Conservation (phyloP, 441 rosid species). For the Sinapis alba region DNA sequence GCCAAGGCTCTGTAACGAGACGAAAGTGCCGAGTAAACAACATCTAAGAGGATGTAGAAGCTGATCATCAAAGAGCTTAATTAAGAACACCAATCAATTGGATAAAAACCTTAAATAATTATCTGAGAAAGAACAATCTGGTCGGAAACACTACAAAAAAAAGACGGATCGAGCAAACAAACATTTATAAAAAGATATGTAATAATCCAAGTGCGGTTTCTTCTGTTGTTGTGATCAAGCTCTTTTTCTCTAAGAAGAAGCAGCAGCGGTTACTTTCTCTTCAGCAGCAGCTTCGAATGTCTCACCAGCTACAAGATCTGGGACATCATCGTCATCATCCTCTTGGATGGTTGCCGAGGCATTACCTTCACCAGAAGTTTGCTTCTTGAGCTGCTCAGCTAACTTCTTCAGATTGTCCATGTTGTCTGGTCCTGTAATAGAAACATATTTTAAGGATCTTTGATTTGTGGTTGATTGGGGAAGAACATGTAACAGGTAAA, state of each 20-base stretch:
- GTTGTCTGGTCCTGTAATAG: constrained; percentile 71
- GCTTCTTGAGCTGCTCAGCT: constrained; percentile 95
- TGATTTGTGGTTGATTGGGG: background rate
- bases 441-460: background rate
- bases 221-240: background rate
- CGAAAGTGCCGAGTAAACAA: background rate
- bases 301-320: constrained; percentile 86
- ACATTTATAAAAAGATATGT: background rate
- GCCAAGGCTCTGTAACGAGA: no score
- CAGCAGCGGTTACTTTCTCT: background rate
- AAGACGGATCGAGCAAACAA: background rate
- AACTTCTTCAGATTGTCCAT: constrained; percentile 89
- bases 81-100: background rate
- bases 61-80: background rate
- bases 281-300: constrained; percentile 75
- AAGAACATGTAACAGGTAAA: background rate
- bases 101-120: background rate
- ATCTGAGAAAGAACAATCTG: background rate
- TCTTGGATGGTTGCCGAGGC: constrained; percentile 50
- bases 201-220: background rate
- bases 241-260: background rate
- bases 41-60: background rate
- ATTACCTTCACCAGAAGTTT: constrained; percentile 49
- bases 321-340: constrained; percentile 88
- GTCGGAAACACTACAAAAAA: background rate